phyloP scores from a whole-genome alignment of 75 land plant species.

The Pinus tabuliformis region DNA sequence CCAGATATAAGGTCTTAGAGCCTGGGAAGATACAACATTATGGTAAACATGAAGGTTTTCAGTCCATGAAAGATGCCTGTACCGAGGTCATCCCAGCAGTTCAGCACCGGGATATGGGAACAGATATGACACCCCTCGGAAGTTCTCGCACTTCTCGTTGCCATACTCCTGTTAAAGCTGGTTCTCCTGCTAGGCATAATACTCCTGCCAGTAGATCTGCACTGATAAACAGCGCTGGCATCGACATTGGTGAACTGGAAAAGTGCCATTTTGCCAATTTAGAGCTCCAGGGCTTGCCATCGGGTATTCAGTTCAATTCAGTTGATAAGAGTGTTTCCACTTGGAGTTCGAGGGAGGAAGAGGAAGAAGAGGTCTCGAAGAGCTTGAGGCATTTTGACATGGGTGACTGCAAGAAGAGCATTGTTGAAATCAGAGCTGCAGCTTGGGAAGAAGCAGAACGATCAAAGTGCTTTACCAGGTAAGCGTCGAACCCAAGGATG shows the following conservation, averaged over 20 bases:
- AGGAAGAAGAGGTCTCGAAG: conserved; percentile 83
- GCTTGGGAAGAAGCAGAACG: conserved; percentile 88
- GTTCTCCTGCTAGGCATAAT: conserved; percentile 68
- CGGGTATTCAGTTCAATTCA: conserved; percentile 28
- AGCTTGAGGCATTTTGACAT: conserved; percentile 71
- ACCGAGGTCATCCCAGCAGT: conserved; percentile 24
- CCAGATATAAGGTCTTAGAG: conserved; percentile 27
- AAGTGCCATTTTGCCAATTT: conserved; percentile 74
- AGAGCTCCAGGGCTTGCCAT: conserved; percentile 27
- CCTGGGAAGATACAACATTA: conserved; percentile 40
- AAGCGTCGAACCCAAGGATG: background rate
- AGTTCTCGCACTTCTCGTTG: conserved; percentile 67
- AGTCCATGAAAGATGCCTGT: conserved; percentile 34
- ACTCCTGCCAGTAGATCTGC: conserved; percentile 61
- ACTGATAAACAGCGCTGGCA: conserved; percentile 27
- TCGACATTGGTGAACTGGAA: conserved; percentile 58
- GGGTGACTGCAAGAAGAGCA: conserved; percentile 43
- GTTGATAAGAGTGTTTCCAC: conserved; percentile 28
- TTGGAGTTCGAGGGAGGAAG: conserved; percentile 91
- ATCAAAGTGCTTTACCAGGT: conserved; percentile 78
- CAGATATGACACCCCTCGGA: conserved; percentile 81
- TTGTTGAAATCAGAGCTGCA: conserved; percentile 54
- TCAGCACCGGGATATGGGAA: conserved; percentile 69
- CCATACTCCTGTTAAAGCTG: conserved; percentile 47
- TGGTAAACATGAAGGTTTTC: conserved; percentile 16